A percentile compares a stretch with the other conserved stretches of the same genome.
Conservation (phyloP, 148 eudicot genomes). For the Suaeda aralocaspica region DNA sequence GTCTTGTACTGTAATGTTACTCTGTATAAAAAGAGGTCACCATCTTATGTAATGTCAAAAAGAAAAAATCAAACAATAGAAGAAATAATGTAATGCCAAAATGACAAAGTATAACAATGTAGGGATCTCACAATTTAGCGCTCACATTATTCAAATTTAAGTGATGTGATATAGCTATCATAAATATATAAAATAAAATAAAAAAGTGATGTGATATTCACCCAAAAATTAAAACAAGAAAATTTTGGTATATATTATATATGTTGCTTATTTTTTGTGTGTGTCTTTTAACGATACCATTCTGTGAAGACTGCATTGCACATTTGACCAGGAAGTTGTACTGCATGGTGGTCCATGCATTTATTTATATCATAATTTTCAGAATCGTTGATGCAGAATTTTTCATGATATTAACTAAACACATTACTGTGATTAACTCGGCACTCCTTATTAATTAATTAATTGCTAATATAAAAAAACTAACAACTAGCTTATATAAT, state of each 20-base stretch:
- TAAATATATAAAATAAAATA: too few relatives aligned
- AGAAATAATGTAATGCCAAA: constrained; percentile 1
- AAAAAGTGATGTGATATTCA: not conserved
- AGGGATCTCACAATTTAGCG: constrained; percentile 2
- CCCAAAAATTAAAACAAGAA: constrained; percentile 9
- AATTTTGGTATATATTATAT: too few relatives aligned
- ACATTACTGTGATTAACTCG: too few relatives aligned
- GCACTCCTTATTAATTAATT: too few relatives aligned
- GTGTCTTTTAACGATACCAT: not conserved
- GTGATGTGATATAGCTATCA: not conserved
- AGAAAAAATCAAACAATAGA: not conserved
- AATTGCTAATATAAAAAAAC: too few relatives aligned
- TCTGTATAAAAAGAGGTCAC: constrained; percentile 1
- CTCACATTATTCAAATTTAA: not conserved
- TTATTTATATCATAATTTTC: too few relatives aligned
- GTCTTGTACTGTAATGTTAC: too few relatives aligned
- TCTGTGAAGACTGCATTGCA: constrained; percentile 6
- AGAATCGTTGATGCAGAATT: too few relatives aligned
- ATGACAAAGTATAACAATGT: not conserved
- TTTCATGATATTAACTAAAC: too few relatives aligned
- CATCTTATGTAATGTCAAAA: constrained; percentile 15
- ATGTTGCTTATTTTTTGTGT: not conserved
- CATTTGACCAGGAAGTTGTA: not conserved
- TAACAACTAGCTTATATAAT: too few relatives aligned
- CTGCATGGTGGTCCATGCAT: too few relatives aligned